Evolutionary conservation across 371 early-diverging fungal genomes (phyloP), one percentile per base, ranked within the genome.

Genomic region (Vavraia culicis): DNA sequence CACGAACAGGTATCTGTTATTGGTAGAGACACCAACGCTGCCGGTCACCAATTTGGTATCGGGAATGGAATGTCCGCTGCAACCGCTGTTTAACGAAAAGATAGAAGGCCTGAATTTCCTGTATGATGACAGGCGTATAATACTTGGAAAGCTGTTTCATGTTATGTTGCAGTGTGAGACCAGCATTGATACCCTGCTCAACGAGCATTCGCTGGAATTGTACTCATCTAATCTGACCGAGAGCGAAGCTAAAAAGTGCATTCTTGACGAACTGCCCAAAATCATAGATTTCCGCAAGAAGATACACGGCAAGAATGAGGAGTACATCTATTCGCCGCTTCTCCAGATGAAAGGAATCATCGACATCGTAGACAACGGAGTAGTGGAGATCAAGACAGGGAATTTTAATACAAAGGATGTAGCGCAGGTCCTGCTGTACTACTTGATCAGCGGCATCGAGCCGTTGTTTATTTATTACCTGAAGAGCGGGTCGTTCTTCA

Each of bases 361-460:
- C 14, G 63, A 63, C 42, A 44, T 31, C 22, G 19, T 59, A 19
- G 44, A 45, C 11, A 41, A 49, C 10, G 11, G 22, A 23, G 45
- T 63, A 14, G 13, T 63, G 13, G 63, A 63, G 39, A 55, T 63
- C 4, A 63, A 63, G 15, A 54, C 41, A 14, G 44, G 55, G 3
- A 60, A 55, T 39, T 35, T 19, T 19, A 16, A 31, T 31, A 21
- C 49, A 15, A 45, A 36, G 11, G 56, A 63, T 35, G 41, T 57
- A 32, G 60, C 64, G 27, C 64, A 63, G 23, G 56, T 46, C 1
- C 42, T 63, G 8, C 34, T 60, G 0, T 63, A 63, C 31, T 31
- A 40, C 14, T 21, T 63, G n/a, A 43, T 59, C 0, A 43, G 19
- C 4, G 60, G 56, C 23, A 45, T 39, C 35, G 5, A 56, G 9